Conservation (phyloP, 1,284 basidiomycete species). For the Leccinum fallax region DNA sequence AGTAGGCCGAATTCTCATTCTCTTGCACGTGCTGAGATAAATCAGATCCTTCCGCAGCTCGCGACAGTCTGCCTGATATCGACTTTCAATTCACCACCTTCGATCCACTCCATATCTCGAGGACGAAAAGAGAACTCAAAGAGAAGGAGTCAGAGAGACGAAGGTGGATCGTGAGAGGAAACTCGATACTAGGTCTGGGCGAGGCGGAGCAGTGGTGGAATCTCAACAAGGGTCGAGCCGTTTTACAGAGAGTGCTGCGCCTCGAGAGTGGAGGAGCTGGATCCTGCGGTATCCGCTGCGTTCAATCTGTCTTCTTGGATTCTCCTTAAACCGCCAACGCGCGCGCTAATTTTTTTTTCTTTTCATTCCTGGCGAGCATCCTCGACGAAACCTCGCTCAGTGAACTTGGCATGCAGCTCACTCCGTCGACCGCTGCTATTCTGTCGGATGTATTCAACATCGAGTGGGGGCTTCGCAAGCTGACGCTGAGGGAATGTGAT, state of each 20-base stretch:
- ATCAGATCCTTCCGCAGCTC: slow-evolving; percentile 47
- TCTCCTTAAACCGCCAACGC: slow-evolving; percentile 20
- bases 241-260: slow-evolving; percentile 83
- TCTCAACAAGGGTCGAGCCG: slow-evolving; percentile 74
- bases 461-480: slow-evolving; percentile 85
- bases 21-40: too few species aligned
- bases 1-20: too few species aligned
- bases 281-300: slow-evolving; percentile 65
- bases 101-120: neutral
- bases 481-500: slow-evolving; percentile 80
- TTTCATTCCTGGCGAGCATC: slow-evolving; percentile 49
- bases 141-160: neutral
- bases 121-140: neutral
- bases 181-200: slow-evolving; percentile 39
- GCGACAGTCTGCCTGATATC: neutral
- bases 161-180: slow-evolving; percentile 51
- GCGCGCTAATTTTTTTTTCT: slow-evolving; percentile 8
- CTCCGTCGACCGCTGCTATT: slow-evolving; percentile 68
- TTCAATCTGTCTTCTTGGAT: slow-evolving; percentile 54
- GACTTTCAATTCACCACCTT: neutral
- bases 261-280: slow-evolving; percentile 72
- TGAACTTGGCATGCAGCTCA: slow-evolving; percentile 54
- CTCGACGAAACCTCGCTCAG: slow-evolving; percentile 12
- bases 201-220: slow-evolving; percentile 68
- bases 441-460: slow-evolving; percentile 87